Percentiles rank a stretch among this genome's conserved stretches.
Evolutionary conservation across 768 basidiomycete genomes (phyloP).

Genomic region (Vararia minispora): DNA sequence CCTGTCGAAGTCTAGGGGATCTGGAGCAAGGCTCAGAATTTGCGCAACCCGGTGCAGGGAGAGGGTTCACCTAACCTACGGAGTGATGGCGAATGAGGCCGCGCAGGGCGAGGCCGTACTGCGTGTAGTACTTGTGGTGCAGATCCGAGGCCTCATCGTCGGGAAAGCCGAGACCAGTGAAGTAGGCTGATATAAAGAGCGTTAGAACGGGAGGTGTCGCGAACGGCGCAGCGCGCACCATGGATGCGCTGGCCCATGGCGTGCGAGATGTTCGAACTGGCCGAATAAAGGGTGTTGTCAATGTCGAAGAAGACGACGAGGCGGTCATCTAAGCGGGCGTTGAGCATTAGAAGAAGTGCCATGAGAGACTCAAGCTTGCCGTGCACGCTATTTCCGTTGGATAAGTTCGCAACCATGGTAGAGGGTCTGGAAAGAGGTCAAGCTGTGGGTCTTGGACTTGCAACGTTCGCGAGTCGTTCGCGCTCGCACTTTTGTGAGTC

Average conservation of each 20-base stretch:
- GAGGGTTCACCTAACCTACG: conserved; percentile 38
- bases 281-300: conserved; percentile 82
- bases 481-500: too few relatives aligned
- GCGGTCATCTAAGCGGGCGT: conserved; percentile 57
- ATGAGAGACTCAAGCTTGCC: too few relatives aligned
- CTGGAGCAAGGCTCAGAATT: conserved; percentile 23
- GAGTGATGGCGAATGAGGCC: conserved; percentile 68
- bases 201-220: background rate
- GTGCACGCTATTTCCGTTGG: too few relatives aligned
- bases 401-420: too few relatives aligned
- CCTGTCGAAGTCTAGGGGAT: conserved; percentile 74
- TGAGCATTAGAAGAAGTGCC: too few relatives aligned
- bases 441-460: too few relatives aligned
- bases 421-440: too few relatives aligned
- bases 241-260: conserved; percentile 76
- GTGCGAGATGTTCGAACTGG: conserved; percentile 60
- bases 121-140: conserved; percentile 61
- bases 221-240: conserved; percentile 27
- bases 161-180: conserved; percentile 54
- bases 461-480: too few relatives aligned
- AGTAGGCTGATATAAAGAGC: conserved; percentile 43
- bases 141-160: conserved; percentile 60
- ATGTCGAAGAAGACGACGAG: conserved; percentile 73
- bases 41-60: background rate
- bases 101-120: conserved; percentile 76